Evolutionary conservation across 192 early-diverging fungal species (phyloP).

Genomic region (Paraglomus occultum): DNA sequence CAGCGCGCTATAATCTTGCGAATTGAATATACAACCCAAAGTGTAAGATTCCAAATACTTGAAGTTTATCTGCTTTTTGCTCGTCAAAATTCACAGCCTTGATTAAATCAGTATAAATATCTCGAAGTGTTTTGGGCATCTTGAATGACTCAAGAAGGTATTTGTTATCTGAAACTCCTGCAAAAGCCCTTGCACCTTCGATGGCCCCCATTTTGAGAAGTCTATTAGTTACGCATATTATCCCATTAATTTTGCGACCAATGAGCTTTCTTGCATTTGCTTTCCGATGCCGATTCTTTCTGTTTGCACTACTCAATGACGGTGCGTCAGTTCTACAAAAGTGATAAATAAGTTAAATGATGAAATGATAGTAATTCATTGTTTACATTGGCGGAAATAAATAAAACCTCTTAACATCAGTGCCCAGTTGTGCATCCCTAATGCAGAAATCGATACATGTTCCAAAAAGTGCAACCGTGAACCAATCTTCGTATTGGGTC

Average conservation of each 20-base stretch:
- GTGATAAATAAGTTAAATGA: slow-evolving; percentile 15
- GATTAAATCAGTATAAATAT: slow-evolving; percentile 21
- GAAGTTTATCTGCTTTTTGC: slow-evolving; percentile 21
- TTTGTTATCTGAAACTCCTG: slow-evolving; percentile 12
- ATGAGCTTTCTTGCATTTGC: slow-evolving; percentile 25
- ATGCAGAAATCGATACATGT: slow-evolving; percentile 19
- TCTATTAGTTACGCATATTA: slow-evolving; percentile 7
- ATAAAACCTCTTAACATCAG: slow-evolving; percentile 22
- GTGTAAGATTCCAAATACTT: slow-evolving; percentile 21
- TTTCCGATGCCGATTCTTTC: slow-evolving; percentile 16
- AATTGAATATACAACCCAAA: slow-evolving; percentile 24
- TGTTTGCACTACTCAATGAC: slow-evolving; percentile 20
- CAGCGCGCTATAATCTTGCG: slow-evolving; percentile 17
- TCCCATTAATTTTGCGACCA: slow-evolving; percentile 21
- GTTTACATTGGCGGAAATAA: neutral
- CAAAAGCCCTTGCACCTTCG: slow-evolving; percentile 21
- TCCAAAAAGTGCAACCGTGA: slow-evolving; percentile 21
- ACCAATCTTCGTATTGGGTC: slow-evolving; percentile 13
- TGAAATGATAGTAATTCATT: too few relatives aligned
- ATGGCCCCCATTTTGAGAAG: slow-evolving; percentile 20
- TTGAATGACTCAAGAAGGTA: slow-evolving; percentile 19
- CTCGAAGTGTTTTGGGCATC: slow-evolving; percentile 20
- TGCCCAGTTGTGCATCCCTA: slow-evolving; percentile 3
- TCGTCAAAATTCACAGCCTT: slow-evolving; percentile 13
- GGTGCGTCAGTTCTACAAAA: slow-evolving; percentile 13